These are phyloP conservation scores for Marchantia paleacea DNA, from an alignment of 225 moss, liverwort and hornwort species.

Conservation along the genomic window DNA sequence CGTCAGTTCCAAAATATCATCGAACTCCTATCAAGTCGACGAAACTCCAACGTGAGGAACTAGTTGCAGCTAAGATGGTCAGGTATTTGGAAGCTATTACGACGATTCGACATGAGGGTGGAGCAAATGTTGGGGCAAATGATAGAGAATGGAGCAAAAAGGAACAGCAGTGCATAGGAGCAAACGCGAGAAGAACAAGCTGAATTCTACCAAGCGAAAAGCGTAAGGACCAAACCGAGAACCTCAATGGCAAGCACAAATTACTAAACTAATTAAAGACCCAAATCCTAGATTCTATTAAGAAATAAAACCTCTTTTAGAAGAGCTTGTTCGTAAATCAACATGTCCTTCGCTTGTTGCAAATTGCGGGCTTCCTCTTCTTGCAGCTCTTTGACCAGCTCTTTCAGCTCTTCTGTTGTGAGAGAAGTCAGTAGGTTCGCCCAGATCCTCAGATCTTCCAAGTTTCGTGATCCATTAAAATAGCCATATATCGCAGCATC, in stretches of 20 bases:
- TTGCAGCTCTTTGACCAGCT: background rate
- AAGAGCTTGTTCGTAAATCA: background rate
- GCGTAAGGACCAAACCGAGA: no score
- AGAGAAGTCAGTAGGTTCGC: constrained; percentile 2
- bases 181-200: no score
- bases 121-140: no score
- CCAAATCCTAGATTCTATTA: background rate
- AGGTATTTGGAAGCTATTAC: background rate
- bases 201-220: no score
- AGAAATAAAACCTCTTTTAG: constrained; percentile 7
- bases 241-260: no score
- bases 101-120: background rate
- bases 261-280: no score
- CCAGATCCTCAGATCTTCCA: constrained; percentile 13
- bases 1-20: constrained; percentile 3
- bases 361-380: background rate
- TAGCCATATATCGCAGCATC: constrained; percentile 15
- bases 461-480: constrained; percentile 2
- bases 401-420: constrained; percentile 6
- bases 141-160: no score
- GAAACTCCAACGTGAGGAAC: background rate
- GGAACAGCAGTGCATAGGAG: no score
- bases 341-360: background rate
- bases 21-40: constrained; percentile 7
- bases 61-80: background rate